Evolutionary conservation across 495 filamentous ascomycete species (phyloP), one percentile per base, ranked within the genome.

Genomic region (Lichenothelia convexa): DNA sequence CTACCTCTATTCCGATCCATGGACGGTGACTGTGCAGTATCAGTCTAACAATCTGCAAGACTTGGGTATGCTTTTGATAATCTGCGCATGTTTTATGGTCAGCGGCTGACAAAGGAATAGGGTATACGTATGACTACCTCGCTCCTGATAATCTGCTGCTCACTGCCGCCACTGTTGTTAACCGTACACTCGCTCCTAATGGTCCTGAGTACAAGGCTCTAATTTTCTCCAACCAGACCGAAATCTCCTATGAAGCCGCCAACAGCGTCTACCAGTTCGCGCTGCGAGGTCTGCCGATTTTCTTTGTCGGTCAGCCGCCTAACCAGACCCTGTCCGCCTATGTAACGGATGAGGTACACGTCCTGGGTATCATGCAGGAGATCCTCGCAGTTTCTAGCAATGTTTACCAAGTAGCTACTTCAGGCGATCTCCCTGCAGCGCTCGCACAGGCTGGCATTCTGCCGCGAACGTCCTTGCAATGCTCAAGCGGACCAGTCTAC

Each of bases 71-170:
- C n/a, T n/a, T n/a, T n/a, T 3, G 31, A n/a, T n/a, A n/a, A n/a
- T n/a, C n/a, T 47, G 20, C 24, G 4, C 21, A 41, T 11, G 21
- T n/a, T n/a, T n/a, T n/a, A n/a, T n/a, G n/a, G n/a, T 15, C 13
- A 35, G 23, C 21, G 7, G 46, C 36, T 0, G 36, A 20, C 51
- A 31, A 38, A 38, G 18, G 13, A n/a, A 3, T 11, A 59, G 64
- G 64, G 1, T 68, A 53, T 40, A 59, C 61, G 0, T 62, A 65
- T 39, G 55, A 61, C n/a, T 68, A 70, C 41, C 50, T 68, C 1
- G 56, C 56, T 1, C 57, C 64, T 0, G 60, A 61, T 22, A 68
- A 70, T 42, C 54, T 67, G 24, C 47, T 47, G 8, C 48, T 62
- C 2, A 42, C 50, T 0, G 35, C 49, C 17, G 56, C 60, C 2